phyloP scores from a whole-genome alignment of 192 early-diverging fungal species.

The Coemansia sp. region DNA sequence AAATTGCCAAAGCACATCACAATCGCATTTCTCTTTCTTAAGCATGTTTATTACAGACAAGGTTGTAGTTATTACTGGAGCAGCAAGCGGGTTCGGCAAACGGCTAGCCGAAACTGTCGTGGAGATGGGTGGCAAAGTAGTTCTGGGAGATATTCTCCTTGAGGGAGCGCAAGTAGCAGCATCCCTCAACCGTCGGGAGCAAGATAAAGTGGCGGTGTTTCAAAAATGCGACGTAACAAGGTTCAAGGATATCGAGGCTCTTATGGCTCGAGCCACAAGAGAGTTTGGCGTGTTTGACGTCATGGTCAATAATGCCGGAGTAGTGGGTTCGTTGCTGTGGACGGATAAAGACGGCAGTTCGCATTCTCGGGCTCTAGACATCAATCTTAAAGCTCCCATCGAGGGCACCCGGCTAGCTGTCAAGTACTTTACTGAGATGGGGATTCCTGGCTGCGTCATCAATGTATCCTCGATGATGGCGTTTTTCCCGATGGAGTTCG shows the following conservation, averaged over 20 bases:
- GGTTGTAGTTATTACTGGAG: slow-evolving; percentile 69
- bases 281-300: slow-evolving; percentile 62
- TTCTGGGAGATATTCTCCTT: slow-evolving; percentile 60
- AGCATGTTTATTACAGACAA: slow-evolving; percentile 52
- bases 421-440: slow-evolving; percentile 52
- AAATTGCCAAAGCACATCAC: not conserved
- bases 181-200: slow-evolving; percentile 27
- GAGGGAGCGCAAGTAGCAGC: slow-evolving; percentile 43
- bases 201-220: slow-evolving; percentile 35
- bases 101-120: slow-evolving; percentile 59
- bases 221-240: slow-evolving; percentile 56
- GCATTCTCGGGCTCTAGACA: slow-evolving; percentile 61
- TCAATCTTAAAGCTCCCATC: slow-evolving; percentile 74
- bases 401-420: slow-evolving; percentile 72
- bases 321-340: slow-evolving; percentile 50
- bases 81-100: slow-evolving; percentile 65
- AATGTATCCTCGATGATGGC: slow-evolving; percentile 78
- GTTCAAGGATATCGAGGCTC: slow-evolving; percentile 25
- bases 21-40: not conserved
- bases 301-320: slow-evolving; percentile 65
- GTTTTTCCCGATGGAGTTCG: slow-evolving; percentile 52
- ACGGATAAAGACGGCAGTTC: slow-evolving; percentile 45
- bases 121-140: slow-evolving; percentile 62
- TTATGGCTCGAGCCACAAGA: slow-evolving; percentile 41
- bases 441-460: slow-evolving; percentile 64